phyloP scores from a whole-genome alignment of 371 early-diverging fungal species.

The Rhizopus delemar region DNA sequence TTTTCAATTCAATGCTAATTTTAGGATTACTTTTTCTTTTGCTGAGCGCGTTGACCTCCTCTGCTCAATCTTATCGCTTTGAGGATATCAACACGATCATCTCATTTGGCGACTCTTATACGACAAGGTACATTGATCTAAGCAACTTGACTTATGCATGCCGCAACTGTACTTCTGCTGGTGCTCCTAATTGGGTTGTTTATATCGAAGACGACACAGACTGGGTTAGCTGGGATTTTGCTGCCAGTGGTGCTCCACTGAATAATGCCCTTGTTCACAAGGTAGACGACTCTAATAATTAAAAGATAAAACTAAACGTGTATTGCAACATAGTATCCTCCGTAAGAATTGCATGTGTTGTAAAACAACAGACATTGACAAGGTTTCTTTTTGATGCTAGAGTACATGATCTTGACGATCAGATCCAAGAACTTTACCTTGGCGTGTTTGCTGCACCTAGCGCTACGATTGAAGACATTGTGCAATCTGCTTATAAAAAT shows the following conservation, averaged over 20 bases:
- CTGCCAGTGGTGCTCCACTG: constrained; percentile 43
- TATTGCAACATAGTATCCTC: neutral
- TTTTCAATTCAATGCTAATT: too few relatives aligned
- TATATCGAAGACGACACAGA: constrained; percentile 25
- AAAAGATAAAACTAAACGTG: neutral
- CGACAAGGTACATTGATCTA: constrained; percentile 34
- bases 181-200: constrained; percentile 45
- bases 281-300: constrained; percentile 14
- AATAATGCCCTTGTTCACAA: constrained; percentile 30
- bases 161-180: constrained; percentile 38
- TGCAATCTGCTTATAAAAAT: constrained; percentile 10
- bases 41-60: too few relatives aligned
- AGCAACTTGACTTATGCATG: constrained; percentile 30
- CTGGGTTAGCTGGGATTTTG: constrained; percentile 41
- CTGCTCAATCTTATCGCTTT: constrained; percentile 1
- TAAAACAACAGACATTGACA: too few relatives aligned
- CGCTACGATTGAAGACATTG: constrained; percentile 2
- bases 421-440: constrained; percentile 33
- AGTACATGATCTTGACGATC: constrained; percentile 37
- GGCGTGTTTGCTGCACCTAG: constrained; percentile 20
- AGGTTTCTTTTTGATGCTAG: constrained; percentile 2
- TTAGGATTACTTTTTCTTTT: too few relatives aligned
- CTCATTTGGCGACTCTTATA: constrained; percentile 47
- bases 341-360: neutral
- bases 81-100: constrained; percentile 28